Conservation (phyloP, 2,329 filamentous ascomycete species). For the Pseudocercospora fijiensis region DNA sequence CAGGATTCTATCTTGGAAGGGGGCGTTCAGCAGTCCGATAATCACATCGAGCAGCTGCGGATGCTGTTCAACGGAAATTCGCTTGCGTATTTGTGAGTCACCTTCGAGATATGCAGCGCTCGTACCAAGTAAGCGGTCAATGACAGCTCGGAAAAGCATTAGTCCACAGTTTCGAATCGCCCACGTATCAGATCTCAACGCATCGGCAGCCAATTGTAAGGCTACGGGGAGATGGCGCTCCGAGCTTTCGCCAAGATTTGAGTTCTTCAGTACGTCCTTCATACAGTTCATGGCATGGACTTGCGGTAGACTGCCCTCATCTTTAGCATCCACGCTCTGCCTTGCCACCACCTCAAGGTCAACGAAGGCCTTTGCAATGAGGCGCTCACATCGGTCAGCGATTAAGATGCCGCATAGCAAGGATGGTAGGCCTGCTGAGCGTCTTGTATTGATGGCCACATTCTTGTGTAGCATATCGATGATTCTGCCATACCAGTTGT, state of each 20-base stretch:
- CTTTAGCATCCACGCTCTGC: constrained; percentile 32
- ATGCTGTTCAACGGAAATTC: constrained; percentile 69
- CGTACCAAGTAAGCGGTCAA: constrained; percentile 74
- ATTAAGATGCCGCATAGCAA: constrained; percentile 79
- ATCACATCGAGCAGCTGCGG: constrained; percentile 64
- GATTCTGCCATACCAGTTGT: constrained; percentile 63
- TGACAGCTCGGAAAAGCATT: constrained; percentile 81
- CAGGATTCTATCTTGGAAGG: constrained; percentile 12
- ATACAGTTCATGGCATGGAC: constrained; percentile 94
- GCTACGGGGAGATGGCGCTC: constrained; percentile 72
- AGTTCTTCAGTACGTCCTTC: constrained; percentile 86
- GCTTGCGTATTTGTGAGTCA: constrained; percentile 48
- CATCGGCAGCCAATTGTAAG: constrained; percentile 75
- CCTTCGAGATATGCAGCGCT: constrained; percentile 64
- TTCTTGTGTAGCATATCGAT: constrained; percentile 53
- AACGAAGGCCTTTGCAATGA: constrained; percentile 64
- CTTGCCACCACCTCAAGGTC: constrained; percentile 61
- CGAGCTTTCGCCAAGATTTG: constrained; percentile 68
- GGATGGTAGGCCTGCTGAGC: constrained; percentile 88
- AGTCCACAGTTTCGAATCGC: constrained; percentile 91
- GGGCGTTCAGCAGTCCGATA: constrained; percentile 55
- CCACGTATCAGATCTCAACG: constrained; percentile 81
- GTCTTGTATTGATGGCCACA: constrained; percentile 74
- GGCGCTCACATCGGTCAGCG: constrained; percentile 56
- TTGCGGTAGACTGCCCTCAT: constrained; percentile 68